Conservation (phyloP, 495 filamentous ascomycete species). For the Penicillium dipodomyicola region DNA sequence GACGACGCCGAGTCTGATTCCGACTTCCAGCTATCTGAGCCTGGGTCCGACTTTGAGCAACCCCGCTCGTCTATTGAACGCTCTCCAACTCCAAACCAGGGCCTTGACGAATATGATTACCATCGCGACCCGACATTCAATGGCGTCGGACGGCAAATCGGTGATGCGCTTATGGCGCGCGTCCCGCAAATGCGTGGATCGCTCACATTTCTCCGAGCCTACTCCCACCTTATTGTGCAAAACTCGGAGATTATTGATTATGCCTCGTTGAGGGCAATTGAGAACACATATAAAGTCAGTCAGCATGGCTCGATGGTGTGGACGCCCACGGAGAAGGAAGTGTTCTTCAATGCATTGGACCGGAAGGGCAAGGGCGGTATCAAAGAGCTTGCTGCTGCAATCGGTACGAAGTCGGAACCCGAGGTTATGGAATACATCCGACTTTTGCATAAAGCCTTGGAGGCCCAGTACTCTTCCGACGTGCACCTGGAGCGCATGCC, state of each 20-base stretch:
- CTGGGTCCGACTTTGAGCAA: conserved; percentile 26
- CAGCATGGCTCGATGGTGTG: conserved; percentile 69
- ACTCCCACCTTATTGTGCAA: conserved; percentile 59
- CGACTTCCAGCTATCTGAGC: conserved; percentile 20
- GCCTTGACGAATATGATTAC: neutral
- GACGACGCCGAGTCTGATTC: conserved; percentile 29
- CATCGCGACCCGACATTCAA: neutral
- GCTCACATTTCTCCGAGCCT: conserved; percentile 31
- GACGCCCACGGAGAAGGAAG: conserved; percentile 65
- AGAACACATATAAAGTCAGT: conserved; percentile 30
- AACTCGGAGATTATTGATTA: conserved; percentile 45
- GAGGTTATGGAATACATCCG: conserved; percentile 70
- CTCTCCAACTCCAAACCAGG: conserved; percentile 10
- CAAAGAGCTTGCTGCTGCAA: conserved; percentile 55
- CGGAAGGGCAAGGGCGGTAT: conserved; percentile 61
- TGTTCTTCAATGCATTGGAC: conserved; percentile 63
- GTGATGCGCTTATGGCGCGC: conserved; percentile 5
- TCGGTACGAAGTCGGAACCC: conserved; percentile 69
- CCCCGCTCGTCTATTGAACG: conserved; percentile 7
- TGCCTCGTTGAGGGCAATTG: conserved; percentile 5
- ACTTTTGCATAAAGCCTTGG: conserved; percentile 53
- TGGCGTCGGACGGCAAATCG: neutral
- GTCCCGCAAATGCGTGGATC: conserved; percentile 8
- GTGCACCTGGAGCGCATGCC: conserved; percentile 21
- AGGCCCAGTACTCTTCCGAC: conserved; percentile 31